A percentile compares a stretch with the other conserved stretches of the same genome.
phyloP scores from a whole-genome alignment of 495 filamentous ascomycete genomes.

The Aspergillus wentii region DNA sequence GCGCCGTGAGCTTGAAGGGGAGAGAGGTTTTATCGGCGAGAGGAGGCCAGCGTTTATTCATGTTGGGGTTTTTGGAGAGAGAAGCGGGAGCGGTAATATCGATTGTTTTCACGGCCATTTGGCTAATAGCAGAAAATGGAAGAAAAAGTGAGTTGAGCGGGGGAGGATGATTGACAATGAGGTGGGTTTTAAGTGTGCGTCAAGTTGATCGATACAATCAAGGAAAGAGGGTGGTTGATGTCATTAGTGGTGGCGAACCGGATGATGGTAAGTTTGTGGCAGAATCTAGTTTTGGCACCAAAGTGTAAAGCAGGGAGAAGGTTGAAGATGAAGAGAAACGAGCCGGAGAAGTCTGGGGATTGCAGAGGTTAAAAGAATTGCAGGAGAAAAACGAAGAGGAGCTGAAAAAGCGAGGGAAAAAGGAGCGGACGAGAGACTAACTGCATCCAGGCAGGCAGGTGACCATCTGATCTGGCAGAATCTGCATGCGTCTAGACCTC shows the following conservation, averaged over 20 bases:
- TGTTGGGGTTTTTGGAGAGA: conserved; percentile 21
- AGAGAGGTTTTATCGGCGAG: conserved; percentile 38
- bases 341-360: not conserved
- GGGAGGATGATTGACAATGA: too few species aligned
- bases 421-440: not conserved
- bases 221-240: too few species aligned
- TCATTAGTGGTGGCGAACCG: not conserved
- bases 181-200: too few species aligned
- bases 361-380: not conserved
- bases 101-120: conserved; percentile 16
- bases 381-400: conserved; percentile 1
- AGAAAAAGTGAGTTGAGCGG: too few species aligned
- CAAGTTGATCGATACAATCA: too few species aligned
- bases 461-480: conserved; percentile 19
- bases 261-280: not conserved
- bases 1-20: conserved; percentile 37
- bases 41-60: conserved; percentile 38
- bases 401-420: not conserved
- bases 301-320: not conserved
- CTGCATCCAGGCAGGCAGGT: conserved; percentile 6
- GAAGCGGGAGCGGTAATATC: conserved; percentile 8
- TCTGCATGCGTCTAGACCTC: conserved; percentile 26
- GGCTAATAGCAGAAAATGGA: too few species aligned
- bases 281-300: too few species aligned
- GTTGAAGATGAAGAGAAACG: conserved; percentile 1